A percentile compares a stretch with the other conserved stretches of the same genome.
Evolutionary conservation across 352 stramenopile genomes (phyloP).

Genomic region (Globisporangium irregulare): DNA sequence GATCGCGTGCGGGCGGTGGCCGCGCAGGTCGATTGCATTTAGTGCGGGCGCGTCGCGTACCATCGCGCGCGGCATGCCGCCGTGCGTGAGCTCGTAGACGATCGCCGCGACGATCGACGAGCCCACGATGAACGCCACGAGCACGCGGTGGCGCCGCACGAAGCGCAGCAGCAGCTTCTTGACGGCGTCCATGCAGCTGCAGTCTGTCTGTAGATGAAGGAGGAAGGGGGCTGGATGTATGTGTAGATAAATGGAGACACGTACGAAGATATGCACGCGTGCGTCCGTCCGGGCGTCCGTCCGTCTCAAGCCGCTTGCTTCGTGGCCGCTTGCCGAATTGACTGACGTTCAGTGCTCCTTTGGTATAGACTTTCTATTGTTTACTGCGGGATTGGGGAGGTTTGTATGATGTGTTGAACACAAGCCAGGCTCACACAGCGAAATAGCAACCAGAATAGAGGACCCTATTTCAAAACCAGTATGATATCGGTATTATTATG

Average conservation of each 20-base stretch:
- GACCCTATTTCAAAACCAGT: background rate
- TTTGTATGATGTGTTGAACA: no score
- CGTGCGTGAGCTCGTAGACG: slow-evolving; percentile 57
- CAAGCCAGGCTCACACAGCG: background rate
- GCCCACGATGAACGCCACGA: slow-evolving; percentile 35
- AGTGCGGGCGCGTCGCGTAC: slow-evolving; percentile 39
- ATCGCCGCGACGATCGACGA: slow-evolving; percentile 41
- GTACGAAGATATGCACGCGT: no score
- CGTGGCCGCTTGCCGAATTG: no score
- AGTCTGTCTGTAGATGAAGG: background rate
- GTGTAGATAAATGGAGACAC: no score
- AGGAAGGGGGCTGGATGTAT: background rate
- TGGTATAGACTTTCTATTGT: background rate
- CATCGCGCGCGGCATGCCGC: slow-evolving; percentile 38
- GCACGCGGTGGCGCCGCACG: slow-evolving; percentile 38
- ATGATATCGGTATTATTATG: background rate
- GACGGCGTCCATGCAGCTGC: slow-evolving; percentile 19
- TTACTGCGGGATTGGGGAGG: background rate
- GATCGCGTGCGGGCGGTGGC: slow-evolving; percentile 28
- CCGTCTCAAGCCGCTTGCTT: no score
- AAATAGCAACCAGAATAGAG: background rate
- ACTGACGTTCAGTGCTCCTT: background rate
- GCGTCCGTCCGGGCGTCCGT: no score
- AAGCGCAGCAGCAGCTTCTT: slow-evolving; percentile 30
- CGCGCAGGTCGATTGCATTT: slow-evolving; percentile 36